Base-by-base conservation (phyloP, 495 filamentous ascomycete genomes). In the Massariosphaeria phaeospora region DNA sequence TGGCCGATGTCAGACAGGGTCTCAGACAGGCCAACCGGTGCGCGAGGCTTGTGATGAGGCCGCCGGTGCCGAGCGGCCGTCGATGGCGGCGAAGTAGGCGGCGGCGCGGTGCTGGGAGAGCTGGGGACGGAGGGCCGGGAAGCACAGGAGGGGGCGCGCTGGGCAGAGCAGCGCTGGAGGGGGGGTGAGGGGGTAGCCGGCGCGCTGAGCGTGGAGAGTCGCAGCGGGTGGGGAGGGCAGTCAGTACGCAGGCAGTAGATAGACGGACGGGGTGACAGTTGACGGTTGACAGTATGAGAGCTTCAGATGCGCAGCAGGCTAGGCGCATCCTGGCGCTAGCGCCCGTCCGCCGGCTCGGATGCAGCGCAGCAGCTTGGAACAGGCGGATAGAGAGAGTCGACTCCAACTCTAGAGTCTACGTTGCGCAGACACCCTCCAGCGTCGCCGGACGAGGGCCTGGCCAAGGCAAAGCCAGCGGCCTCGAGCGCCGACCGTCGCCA, bases 1-100 rank as follows among this genome's bases (percentile, higher is more conserved):
- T 79, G 75, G 72, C 73, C 75, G 70, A 63, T 69, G 69, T 64
- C 66, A 70, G 63, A 76, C 69, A 68, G 59, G 55, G 56, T 58
- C 59, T 63, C 36, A 57, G 48, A 67, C 52, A 56, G 52, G 27
- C 46, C 44, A 55, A 57, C 53, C 46, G 55, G 51, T 56, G 56
- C 40, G 51, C 42, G 57, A 49, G 63, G 66, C 66, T 63, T 66
- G 66, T 68, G 66, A 68, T 59, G 34, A 50, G 60, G 39, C 10
- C 45, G 44, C 26, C 39, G 50, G 15, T 31, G 4, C 24, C 2
- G 15, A 17, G 10, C 24, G 46, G 26, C 29, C n/a, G 26, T 30
- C 29, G 23, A 20, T 17, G 43, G 21, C n/a, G 26, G 40, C 29
- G 23, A 20, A 25, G 43, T 30, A 20, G 23, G n/a, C n/a, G 39